A percentile compares a stretch with the other conserved stretches of the same genome.
Conservation (phyloP, 768 basidiomycete genomes). For the Leccinum uliginosum region DNA sequence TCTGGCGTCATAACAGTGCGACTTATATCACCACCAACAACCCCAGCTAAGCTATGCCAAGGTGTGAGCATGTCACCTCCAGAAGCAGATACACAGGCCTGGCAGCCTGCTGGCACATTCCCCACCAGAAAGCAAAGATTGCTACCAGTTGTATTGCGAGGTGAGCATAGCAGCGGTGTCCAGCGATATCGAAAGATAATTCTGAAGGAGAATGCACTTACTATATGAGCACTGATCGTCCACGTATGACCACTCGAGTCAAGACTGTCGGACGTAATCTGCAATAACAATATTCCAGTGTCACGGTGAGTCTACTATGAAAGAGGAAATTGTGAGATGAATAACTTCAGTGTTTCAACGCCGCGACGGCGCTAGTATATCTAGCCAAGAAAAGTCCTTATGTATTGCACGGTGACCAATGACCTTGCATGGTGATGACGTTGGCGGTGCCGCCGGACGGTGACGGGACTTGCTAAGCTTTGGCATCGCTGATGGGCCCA, state of each 20-base stretch:
- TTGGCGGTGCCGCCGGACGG: too few species aligned
- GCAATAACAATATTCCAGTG: too few species aligned
- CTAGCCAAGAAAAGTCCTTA: too few species aligned
- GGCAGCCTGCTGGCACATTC: slow-evolving; percentile 13
- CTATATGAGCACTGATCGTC: slow-evolving; percentile 6
- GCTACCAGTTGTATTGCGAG: slow-evolving; percentile 50
- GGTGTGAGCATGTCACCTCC: not conserved
- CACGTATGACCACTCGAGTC: slow-evolving; percentile 21
- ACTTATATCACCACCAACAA: slow-evolving; percentile 6
- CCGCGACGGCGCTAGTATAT: too few species aligned
- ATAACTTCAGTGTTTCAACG: too few species aligned
- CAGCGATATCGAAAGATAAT: not conserved
- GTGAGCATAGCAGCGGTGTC: slow-evolving; percentile 43
- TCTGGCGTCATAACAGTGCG: not conserved
- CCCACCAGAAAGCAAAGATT: slow-evolving; percentile 48
- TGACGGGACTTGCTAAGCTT: too few species aligned
- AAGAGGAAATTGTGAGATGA: too few species aligned
- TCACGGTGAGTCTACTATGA: too few species aligned
- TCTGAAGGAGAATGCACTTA: slow-evolving; percentile 12
- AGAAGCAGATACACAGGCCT: too few species aligned
- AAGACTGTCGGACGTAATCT: not conserved
- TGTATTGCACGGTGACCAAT: too few species aligned
- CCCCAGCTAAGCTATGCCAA: not conserved
- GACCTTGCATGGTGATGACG: too few species aligned
- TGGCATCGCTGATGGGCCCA: too few species aligned